phyloP scores from a whole-genome alignment of 495 filamentous ascomycete genomes.

The Trichocladium antarcticum region DNA sequence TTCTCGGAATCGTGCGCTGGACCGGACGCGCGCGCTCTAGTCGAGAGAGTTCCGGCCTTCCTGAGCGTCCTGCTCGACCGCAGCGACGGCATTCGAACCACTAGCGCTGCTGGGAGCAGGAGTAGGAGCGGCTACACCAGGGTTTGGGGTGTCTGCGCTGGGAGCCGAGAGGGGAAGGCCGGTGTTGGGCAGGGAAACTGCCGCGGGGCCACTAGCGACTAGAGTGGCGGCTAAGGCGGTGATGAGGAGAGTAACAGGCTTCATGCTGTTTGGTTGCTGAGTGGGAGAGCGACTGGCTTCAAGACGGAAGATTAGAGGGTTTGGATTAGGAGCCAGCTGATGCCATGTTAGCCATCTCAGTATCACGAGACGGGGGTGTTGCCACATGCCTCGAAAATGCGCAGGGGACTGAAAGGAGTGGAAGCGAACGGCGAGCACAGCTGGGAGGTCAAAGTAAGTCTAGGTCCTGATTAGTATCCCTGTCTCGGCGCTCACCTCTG shows the following conservation, averaged over 20 bases:
- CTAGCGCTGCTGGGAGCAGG: too few relatives aligned
- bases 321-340: slow-evolving; percentile 38
- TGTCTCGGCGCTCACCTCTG: slow-evolving; percentile 30
- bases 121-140: not conserved
- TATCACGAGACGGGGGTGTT: not conserved
- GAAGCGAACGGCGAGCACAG: slow-evolving; percentile 43
- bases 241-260: slow-evolving; percentile 32
- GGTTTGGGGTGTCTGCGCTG: not conserved
- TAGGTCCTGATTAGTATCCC: not conserved
- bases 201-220: slow-evolving; percentile 14
- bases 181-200: slow-evolving; percentile 1
- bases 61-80: slow-evolving; percentile 22
- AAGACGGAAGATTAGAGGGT: slow-evolving; percentile 35
- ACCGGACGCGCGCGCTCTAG: not conserved
- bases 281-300: too few relatives aligned
- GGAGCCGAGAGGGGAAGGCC: slow-evolving; percentile 1
- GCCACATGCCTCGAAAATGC: slow-evolving; percentile 34
- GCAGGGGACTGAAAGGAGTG: slow-evolving; percentile 35
- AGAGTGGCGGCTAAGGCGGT: slow-evolving; percentile 31
- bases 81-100: slow-evolving; percentile 18
- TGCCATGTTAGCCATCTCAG: slow-evolving; percentile 14
- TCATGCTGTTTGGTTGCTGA: slow-evolving; percentile 33
- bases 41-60: slow-evolving; percentile 20
- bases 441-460: slow-evolving; percentile 19
- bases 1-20: not conserved